Conservation (phyloP, 371 early-diverging fungal genomes). For the Phascolomyces articulosus region DNA sequence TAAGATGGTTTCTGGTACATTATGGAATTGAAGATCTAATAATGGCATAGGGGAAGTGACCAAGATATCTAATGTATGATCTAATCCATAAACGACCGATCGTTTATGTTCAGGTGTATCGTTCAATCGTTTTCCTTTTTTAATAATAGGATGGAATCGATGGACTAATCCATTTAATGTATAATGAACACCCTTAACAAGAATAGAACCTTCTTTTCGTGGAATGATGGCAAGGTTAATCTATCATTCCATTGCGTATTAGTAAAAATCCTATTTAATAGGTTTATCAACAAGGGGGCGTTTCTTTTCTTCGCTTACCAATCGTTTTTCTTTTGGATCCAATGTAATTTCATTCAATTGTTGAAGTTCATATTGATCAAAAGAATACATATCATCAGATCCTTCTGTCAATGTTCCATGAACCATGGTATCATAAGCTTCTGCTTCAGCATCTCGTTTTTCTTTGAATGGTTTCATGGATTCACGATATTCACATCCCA, state of each 20-base stretch:
- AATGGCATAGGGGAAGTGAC: constrained; percentile 87
- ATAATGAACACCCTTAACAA: constrained; percentile 77
- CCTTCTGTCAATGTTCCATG: constrained; percentile 24
- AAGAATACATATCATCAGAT: constrained; percentile 29
- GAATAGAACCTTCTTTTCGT: constrained; percentile 73
- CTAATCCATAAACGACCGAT: constrained; percentile 65
- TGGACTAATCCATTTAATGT: constrained; percentile 78
- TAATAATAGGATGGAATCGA: constrained; percentile 66
- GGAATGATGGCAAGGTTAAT: constrained; percentile 76
- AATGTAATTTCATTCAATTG: constrained; percentile 50
- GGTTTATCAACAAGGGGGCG: too few species aligned
- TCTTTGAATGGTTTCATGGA: constrained; percentile 33
- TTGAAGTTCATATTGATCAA: constrained; percentile 57
- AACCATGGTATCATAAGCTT: constrained; percentile 35
- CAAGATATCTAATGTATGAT: constrained; percentile 69
- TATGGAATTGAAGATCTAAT: constrained; percentile 74
- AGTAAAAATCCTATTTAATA: too few species aligned
- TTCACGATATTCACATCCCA: constrained; percentile 62
- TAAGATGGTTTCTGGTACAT: constrained; percentile 76
- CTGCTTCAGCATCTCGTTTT: constrained; percentile 18
- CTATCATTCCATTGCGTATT: too few species aligned
- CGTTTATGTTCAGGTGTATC: constrained; percentile 68
- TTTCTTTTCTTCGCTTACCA: too few species aligned
- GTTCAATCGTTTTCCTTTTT: constrained; percentile 78
- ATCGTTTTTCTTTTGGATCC: constrained; percentile 54